Base-by-base conservation (phyloP, 108 stramenopile species). In the Nitzschia sp. region DNA sequence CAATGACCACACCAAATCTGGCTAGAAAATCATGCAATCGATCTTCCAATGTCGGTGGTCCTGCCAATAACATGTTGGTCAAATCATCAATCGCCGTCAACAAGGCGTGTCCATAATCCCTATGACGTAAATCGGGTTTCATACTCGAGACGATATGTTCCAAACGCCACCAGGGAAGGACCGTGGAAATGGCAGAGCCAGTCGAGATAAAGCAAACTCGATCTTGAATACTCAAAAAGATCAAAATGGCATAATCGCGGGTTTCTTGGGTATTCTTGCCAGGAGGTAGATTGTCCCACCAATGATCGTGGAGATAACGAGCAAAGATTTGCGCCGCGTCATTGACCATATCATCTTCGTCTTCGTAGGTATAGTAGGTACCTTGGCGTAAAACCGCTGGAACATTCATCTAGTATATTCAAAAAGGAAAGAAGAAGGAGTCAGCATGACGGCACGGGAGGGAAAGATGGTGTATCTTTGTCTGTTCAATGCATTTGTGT, bases 311-410 rank as follows among this genome's bases (percentile, higher is more conserved):
- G 17, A 94, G 68, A 58, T 82, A 82, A 66, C 87, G 65, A 17
- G 93, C 90, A 80, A 94, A 94, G 31, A 91, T 85, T 72, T 91
- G 90, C 23, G 93, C 93, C 8, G 93, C 93, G 64, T 94, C 93
- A 73, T 89, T 91, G 32, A 94, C 82, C 88, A 94, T 86, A 35
- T 94, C 93, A 66, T 94, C 85, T 64, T 94, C 88, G 62, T 94
- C 90, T 61, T 89, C 90, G 54, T 91, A 94, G 29, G 87, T 77
- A 75, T 88, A 91, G 62, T 88, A 94, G 3, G 84, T 77, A 61
- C 83, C 85, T 26, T 87, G 68, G 46, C 79, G 58, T 32, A 94
- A 58, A 23, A 94, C 88, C 13, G 86, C 81, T 9, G 88, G 77
- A 29, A 91, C 59, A 66, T 94, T 78, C 75, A 94, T 94, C 74